Base-by-base conservation (phyloP, 2,329 filamentous ascomycete genomes). In the Colletotrichum musae region DNA sequence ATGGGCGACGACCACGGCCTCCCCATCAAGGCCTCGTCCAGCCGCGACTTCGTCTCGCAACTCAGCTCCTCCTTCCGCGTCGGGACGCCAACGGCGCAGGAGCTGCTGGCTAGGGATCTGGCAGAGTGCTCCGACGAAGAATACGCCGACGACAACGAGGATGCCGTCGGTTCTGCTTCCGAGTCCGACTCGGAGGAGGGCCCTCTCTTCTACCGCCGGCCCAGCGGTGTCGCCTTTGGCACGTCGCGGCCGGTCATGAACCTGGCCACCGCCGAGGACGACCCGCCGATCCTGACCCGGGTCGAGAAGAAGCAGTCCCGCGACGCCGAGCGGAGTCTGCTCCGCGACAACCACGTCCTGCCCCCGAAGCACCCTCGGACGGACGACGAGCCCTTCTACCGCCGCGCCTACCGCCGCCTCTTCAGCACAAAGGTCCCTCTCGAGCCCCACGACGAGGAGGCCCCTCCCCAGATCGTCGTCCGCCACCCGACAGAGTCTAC, bases 161-260 rank as follows among this genome's bases (percentile, higher is more conserved):
- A 78, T 21, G 76, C 75, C 16, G 61, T 77, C 50, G 75, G 76
- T 28, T 77, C 78, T 16, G 75, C 73, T 32, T 73, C 74, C 2
- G 80, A 79, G 5, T 73, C 77, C 59, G 77, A 83, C 58, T 76
- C 76, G 28, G 81, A 81, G 12, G 75, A 77, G 18, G 81, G 81
- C n/a, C 86, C 82, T 48, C 83, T 80, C 76, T 86, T 85, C 74
- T 97, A 96, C 81, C 89, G 93, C 64, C 88, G 94, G 53, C 93
- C 94, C 1, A 93, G 90, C 73, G 92, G 91, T 76, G 91, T 96
- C 51, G 91, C 92, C 36, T 93, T 89, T 69, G 92, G 92, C 13
- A 91, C 91, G 26, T 87, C 90, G 1, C 86, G 94, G 62, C 91
- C 92, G 4, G 88, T 92, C 5, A 85, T 97, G 68, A 87, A 93